Evolutionary conservation across 1,284 basidiomycete genomes (phyloP).

Genomic region (Rhodotorula sp.): DNA sequence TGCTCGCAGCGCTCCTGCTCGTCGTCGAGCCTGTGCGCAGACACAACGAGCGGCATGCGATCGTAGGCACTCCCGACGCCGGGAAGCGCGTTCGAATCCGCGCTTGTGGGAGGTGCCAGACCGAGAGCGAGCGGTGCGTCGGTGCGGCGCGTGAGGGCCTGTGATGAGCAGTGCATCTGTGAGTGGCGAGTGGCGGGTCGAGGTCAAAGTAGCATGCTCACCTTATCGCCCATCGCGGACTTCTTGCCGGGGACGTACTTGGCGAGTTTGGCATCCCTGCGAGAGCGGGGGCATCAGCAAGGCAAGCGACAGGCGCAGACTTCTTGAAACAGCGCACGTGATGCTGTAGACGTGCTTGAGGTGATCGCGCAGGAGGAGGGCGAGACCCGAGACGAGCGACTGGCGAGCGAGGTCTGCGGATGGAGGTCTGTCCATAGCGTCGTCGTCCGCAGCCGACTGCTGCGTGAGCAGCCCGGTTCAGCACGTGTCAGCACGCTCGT

Average conservation of each 20-base stretch:
- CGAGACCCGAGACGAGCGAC: slow-evolving; percentile 73
- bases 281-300: background rate
- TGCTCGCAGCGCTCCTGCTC: slow-evolving; percentile 60
- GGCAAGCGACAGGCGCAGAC: slow-evolving; percentile 7
- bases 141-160: slow-evolving; percentile 48
- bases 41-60: slow-evolving; percentile 65
- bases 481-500: background rate
- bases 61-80: slow-evolving; percentile 57
- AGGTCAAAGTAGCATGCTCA: no score
- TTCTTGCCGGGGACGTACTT: slow-evolving; percentile 85
- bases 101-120: no score
- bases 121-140: slow-evolving; percentile 59
- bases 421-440: background rate
- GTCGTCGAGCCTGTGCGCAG: slow-evolving; percentile 55
- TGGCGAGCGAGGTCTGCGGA: slow-evolving; percentile 49
- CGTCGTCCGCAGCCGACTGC: background rate
- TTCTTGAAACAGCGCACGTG: slow-evolving; percentile 72
- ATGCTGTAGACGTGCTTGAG: slow-evolving; percentile 76
- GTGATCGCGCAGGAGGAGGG: slow-evolving; percentile 79
- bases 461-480: background rate
- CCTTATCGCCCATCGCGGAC: slow-evolving; percentile 75
- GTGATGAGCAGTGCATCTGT: slow-evolving; percentile 27
- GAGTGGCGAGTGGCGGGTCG: no score
- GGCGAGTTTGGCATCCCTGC: slow-evolving; percentile 69
- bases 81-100: no score